Percentiles rank a stretch among this genome's conserved stretches.
These are phyloP conservation scores for Oryza rufipogon DNA, from an alignment of 176 grass and related monocot genomes.

Conservation along the genomic window DNA sequence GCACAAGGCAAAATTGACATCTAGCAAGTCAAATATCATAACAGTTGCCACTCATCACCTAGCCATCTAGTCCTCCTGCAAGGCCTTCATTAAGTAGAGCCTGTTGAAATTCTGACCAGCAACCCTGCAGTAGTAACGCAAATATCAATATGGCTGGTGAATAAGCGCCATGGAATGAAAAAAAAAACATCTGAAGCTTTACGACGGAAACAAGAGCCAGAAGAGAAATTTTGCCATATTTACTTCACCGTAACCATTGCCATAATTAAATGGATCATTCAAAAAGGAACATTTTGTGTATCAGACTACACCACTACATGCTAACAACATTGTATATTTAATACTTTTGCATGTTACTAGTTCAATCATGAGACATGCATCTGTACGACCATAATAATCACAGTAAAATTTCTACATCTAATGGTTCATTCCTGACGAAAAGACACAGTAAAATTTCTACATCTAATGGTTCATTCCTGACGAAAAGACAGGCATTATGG, in stretches of 20 bases:
- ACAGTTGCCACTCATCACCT: conserved; percentile 16
- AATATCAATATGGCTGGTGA: conserved; percentile 5
- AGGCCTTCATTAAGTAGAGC: conserved; percentile 83
- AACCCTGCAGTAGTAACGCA: conserved; percentile 53
- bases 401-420: not conserved
- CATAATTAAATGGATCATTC: no score
- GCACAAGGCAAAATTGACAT: conserved; percentile 44
- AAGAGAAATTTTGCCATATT: not conserved
- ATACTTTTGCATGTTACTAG: no score
- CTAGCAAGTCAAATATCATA: conserved; percentile 33
- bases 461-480: not conserved
- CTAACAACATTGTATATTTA: no score
- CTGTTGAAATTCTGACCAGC: conserved; percentile 83
- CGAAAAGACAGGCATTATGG: not conserved
- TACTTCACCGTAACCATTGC: not conserved
- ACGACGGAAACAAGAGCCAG: not conserved
- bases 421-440: not conserved
- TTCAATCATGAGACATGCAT: no score
- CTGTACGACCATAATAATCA: no score
- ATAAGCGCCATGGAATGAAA: not conserved
- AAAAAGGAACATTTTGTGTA: no score
- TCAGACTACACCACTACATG: no score
- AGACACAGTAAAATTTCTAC: not conserved
- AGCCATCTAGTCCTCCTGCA: conserved; percentile 74
- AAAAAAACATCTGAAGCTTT: not conserved